phyloP scores from a whole-genome alignment of 1,284 basidiomycete genomes.

The Boletus semigastroideus region DNA sequence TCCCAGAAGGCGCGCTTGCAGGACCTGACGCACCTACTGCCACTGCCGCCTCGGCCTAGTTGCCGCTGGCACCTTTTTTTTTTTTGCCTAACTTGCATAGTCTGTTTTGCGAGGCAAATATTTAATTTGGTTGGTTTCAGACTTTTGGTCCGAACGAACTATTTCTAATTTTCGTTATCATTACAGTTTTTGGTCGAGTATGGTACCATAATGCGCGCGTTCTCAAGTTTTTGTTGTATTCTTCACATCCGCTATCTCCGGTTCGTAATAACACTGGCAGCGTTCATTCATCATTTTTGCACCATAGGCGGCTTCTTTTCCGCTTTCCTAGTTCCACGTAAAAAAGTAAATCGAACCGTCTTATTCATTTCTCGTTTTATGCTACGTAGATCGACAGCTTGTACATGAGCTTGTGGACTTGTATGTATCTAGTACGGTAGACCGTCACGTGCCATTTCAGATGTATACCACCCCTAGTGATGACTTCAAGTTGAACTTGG shows the following conservation, averaged over 20 bases:
- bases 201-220: constrained; percentile 14
- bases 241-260: constrained; percentile 1
- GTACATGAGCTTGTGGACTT: constrained; percentile 14
- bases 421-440: constrained; percentile 15
- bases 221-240: constrained; percentile 9
- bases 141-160: background rate
- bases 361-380: constrained; percentile 11
- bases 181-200: constrained; percentile 15
- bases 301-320: constrained; percentile 11
- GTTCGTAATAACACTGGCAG: constrained; percentile 22
- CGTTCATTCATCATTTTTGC: constrained; percentile 7
- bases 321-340: background rate
- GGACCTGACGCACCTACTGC: constrained; percentile 45
- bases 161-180: constrained; percentile 4
- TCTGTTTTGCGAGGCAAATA: constrained; percentile 1
- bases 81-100: constrained; percentile 1
- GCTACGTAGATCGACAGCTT: constrained; percentile 19
- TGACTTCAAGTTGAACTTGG: background rate
- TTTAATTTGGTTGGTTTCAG: constrained; percentile 15
- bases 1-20: constrained; percentile 65
- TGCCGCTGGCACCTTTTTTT: background rate
- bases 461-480: background rate
- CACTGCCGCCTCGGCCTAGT: constrained; percentile 17
- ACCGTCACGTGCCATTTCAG: background rate
- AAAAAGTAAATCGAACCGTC: constrained; percentile 2